Evolutionary conservation across 2,329 filamentous ascomycete genomes (phyloP), one percentile per base, ranked within the genome.

Genomic region (Sporothrix dimorphospora): DNA sequence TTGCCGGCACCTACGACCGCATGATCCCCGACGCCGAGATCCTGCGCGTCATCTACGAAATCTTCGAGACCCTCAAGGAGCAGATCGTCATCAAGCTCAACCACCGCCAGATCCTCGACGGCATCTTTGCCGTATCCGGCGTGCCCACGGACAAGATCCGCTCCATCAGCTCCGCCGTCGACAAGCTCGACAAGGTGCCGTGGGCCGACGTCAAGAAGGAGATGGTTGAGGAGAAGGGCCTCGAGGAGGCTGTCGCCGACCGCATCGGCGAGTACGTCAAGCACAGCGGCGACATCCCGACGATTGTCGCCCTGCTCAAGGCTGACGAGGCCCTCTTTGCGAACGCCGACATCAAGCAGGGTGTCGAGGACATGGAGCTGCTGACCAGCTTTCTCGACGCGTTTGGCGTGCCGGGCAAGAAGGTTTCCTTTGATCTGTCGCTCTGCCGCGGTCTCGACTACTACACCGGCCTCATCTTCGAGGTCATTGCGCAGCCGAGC

Each of bases 1-100:
- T 98, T 82, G 94, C 94, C 14, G 94, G 94, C 74, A 85, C 84
- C 55, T 97, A 94, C 83, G 95, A 97, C 80, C 83, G 93, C 70
- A 97, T 98, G 94, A 87, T 97, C 34, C 93, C 94, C 72, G 95
- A 98, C 79, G 92, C 94, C 49, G 94, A 98, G 83, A 91, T 97
- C 73, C 83, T 98, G 77, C 88, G 92, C 72, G 94, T 98, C 76
- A 89, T 93, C 67, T 90, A 89, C 77, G 94, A 98, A 80, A 92
- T 97, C 53, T 97, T 98, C 78, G 89, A 95, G 76, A 88, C 88
- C 65, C 85, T 98, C 47, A 85, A 90, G 67, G 66, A 74, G 71
- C 89, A 88, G 47, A 93, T 93, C 80, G 94, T 92, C 2, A 96
- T 98, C 83, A 97, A 98, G 84, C 86, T 97, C 79, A 98, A 98